Evolutionary conservation across 192 early-diverging fungal genomes (phyloP).

Genomic region (Entomortierella lignicola): DNA sequence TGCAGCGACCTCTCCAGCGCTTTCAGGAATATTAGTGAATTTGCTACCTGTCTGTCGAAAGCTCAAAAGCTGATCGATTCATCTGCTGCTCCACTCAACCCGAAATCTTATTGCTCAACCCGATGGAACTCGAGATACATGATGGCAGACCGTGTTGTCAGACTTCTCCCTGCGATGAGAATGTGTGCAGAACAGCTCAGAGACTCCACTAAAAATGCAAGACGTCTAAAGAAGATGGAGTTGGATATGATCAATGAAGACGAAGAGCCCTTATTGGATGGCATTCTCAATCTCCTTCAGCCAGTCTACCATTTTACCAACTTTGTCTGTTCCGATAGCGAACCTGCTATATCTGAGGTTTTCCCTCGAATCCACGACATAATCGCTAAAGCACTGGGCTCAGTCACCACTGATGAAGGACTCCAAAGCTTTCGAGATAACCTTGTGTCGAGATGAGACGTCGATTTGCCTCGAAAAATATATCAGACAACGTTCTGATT

Average conservation of each 20-base stretch:
- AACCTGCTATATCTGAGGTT: neutral
- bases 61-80: neutral
- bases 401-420: neutral
- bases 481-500: neutral
- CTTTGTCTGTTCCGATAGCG: neutral
- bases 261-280: neutral
- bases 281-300: neutral
- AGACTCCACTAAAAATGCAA: neutral
- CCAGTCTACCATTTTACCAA: neutral
- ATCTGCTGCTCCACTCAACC: neutral
- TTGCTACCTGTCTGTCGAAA: neutral
- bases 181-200: neutral
- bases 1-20: neutral
- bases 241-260: neutral
- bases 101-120: neutral
- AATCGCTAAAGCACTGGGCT: neutral
- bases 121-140: slow-evolving; percentile 6
- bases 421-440: neutral
- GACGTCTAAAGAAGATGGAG: neutral
- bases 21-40: neutral
- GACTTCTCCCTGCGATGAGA: slow-evolving; percentile 3
- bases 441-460: neutral
- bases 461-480: neutral
- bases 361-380: neutral
- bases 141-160: neutral